phyloP scores from a whole-genome alignment of 2,329 filamentous ascomycete genomes.

The Thelonectria rubi region DNA sequence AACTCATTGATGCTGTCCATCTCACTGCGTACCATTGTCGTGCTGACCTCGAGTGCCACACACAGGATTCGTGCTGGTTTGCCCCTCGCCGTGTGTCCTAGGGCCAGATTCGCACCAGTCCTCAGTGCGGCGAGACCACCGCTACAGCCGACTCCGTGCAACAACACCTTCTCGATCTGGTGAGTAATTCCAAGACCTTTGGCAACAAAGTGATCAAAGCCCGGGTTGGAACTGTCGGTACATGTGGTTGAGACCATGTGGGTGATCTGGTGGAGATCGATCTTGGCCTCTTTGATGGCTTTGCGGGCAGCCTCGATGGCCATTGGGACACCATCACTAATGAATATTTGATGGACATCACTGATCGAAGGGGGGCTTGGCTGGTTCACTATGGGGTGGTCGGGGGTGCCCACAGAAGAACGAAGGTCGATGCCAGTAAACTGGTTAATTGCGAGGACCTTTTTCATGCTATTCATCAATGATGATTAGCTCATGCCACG shows the following conservation, averaged over 20 bases:
- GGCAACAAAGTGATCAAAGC: constrained; percentile 72
- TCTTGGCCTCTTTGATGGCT: constrained; percentile 63
- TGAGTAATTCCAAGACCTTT: constrained; percentile 66
- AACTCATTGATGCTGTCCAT: constrained; percentile 67
- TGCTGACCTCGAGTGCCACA: constrained; percentile 70
- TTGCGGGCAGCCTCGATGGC: constrained; percentile 64
- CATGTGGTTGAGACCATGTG: constrained; percentile 75
- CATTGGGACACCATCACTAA: constrained; percentile 65
- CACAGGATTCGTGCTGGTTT: constrained; percentile 71
- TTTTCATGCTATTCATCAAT: constrained; percentile 61
- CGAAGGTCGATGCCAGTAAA: constrained; percentile 72
- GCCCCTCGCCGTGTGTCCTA: constrained; percentile 67
- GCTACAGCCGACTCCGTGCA: constrained; percentile 73
- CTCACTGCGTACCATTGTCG: constrained; percentile 70
- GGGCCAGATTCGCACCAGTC: constrained; percentile 72
- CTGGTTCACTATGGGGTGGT: constrained; percentile 70
- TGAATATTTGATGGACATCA: constrained; percentile 64
- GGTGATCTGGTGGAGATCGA: constrained; percentile 65
- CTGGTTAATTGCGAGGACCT: constrained; percentile 69
- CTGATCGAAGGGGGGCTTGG: constrained; percentile 60
- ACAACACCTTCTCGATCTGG: constrained; percentile 69
- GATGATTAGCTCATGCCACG: constrained; percentile 1
- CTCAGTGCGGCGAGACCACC: constrained; percentile 70
- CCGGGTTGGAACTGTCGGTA: constrained; percentile 74
- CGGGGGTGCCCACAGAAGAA: constrained; percentile 68